Base-by-base conservation (phyloP, 2,329 filamentous ascomycete genomes). In the Tolypocladium ovalisporum region DNA sequence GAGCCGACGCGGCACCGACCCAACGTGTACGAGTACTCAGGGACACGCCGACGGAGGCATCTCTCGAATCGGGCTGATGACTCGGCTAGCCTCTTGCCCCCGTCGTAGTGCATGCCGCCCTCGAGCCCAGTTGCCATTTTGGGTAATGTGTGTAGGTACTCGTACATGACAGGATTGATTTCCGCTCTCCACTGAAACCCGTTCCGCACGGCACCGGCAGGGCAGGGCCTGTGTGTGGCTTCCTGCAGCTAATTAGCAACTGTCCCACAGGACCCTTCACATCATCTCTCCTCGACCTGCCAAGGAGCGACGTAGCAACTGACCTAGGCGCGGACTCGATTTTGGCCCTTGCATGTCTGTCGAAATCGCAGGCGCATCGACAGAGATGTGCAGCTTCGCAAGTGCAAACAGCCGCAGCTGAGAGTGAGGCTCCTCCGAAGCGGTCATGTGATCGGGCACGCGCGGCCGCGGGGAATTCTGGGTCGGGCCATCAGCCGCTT, bases 381-480 rank as follows among this genome's bases (percentile, higher is more conserved):
- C 40, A 13, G n/a, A n/a, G n/a, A n/a, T n/a, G 27, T 19, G 24
- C 24, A 24, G 40, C 2, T 24, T 52, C 22, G 51, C 22, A 22
- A 35, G 32, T 9, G 29, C 34, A 10, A n/a, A 24, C 4, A 24
- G 5, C n/a, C 22, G 13, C 40, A 9, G 17, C 39, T 12, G 1
- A 24, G n/a, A n/a, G n/a, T n/a, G n/a, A 3, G n/a, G 4, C 15
- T 9, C 17, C 13, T 13, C 8, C 8, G 10, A 13, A 12, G 27
- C 9, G 44, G 49, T 60, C 58, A 60, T 56, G 54, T 60, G 58
- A 60, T 54, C 13, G 10, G 19, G 36, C 34, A 49, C 35, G 51
- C 49, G 49, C 22, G 24, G 57, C 39, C 54, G 34, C 39, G n/a
- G 13, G n/a, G 29, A 12, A 10, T 35, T 36, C 49, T 49, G 44